Conservation (phyloP, 805 yeast genomes). For the Monosporozyma unispora region DNA sequence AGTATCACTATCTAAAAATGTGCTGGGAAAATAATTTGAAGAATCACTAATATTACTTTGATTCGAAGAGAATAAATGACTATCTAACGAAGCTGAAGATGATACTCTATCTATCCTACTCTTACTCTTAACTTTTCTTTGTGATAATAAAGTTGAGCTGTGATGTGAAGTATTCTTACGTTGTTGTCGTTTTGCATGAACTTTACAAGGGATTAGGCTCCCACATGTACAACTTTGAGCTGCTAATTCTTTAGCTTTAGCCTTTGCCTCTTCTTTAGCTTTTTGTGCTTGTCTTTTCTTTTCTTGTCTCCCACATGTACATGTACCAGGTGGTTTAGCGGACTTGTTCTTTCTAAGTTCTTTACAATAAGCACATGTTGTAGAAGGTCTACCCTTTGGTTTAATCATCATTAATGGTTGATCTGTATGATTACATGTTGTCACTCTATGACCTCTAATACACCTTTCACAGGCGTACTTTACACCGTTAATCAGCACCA, state of each 20-base stretch:
- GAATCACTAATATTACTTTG: conserved; percentile 11
- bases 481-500: conserved; percentile 88
- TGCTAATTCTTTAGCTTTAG: conserved; percentile 19
- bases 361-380: conserved; percentile 83
- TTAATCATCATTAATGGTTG: conserved; percentile 87
- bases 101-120: conserved; percentile 6
- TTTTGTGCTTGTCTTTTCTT: conserved; percentile 31
- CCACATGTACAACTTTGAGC: conserved; percentile 32
- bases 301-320: conserved; percentile 59
- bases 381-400: conserved; percentile 93
- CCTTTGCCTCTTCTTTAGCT: conserved; percentile 27
- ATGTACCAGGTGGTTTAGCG: conserved; percentile 42
- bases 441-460: conserved; percentile 92
- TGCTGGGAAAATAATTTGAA: conserved; percentile 8
- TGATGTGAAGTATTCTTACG: conserved; percentile 5
- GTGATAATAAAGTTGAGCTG: neutral
- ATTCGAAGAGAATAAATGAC: conserved; percentile 6
- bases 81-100: conserved; percentile 13
- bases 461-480: conserved; percentile 96
- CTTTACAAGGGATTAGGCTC: conserved; percentile 14
- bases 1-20: conserved; percentile 17
- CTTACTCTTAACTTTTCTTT: conserved; percentile 4
- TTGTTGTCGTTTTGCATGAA: conserved; percentile 16
- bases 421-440: conserved; percentile 87
- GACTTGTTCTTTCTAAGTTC: conserved; percentile 61